Evolutionary conservation across 805 yeast species (phyloP).

Genomic region (Candida stauntonica): DNA sequence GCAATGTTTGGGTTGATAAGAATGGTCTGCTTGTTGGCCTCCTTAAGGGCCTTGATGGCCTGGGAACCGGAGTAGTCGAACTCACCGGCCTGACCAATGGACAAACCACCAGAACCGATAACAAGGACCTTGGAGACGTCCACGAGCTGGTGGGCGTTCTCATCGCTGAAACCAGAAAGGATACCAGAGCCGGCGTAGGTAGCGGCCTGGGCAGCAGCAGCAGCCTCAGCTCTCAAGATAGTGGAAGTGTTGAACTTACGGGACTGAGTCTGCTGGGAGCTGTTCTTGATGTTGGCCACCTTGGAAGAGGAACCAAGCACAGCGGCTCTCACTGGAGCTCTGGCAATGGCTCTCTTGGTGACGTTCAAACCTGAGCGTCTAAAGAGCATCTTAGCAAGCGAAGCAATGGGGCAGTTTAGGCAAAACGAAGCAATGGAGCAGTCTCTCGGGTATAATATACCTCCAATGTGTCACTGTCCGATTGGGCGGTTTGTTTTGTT

Average conservation of each 20-base stretch:
- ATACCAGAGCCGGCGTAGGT: conserved; percentile 62
- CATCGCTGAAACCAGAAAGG: conserved; percentile 51
- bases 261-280: background rate
- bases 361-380: conserved; percentile 26
- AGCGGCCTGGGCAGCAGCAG: conserved; percentile 19
- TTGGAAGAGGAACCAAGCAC: conserved; percentile 9
- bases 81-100: conserved; percentile 98
- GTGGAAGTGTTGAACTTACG: conserved; percentile 21
- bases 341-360: conserved; percentile 24
- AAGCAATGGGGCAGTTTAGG: background rate
- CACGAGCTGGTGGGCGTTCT: conserved; percentile 61
- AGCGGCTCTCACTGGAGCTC: conserved; percentile 13
- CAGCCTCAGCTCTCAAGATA: conserved; percentile 16
- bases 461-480: too few species aligned
- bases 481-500: background rate
- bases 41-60: conserved; percentile 92
- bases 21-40: conserved; percentile 80
- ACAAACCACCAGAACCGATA: conserved; percentile 95
- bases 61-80: conserved; percentile 97
- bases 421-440: background rate
- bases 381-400: conserved; percentile 18
- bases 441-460: too few species aligned
- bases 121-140: conserved; percentile 85
- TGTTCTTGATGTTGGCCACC: conserved; percentile 6
- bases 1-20: conserved; percentile 95